phyloP scores from a whole-genome alignment of 305 asterid species.

The Euphrasia arctica region DNA sequence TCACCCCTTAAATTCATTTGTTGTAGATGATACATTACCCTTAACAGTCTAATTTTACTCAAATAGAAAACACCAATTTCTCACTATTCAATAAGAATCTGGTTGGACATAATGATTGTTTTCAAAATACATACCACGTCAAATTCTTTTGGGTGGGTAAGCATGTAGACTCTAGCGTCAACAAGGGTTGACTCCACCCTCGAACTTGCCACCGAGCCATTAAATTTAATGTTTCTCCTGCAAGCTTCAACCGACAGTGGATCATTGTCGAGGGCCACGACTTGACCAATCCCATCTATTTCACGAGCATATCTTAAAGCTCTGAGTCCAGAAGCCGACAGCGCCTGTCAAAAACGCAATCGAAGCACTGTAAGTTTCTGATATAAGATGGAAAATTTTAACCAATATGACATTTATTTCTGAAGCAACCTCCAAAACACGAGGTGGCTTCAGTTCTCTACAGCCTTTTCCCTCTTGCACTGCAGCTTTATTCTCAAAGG shows the following conservation, averaged over 20 bases:
- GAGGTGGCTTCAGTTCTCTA: slow-evolving; percentile 62
- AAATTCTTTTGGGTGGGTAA: slow-evolving; percentile 93
- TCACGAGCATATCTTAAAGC: slow-evolving; percentile 95
- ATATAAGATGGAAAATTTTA: too few species aligned
- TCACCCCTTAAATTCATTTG: too few species aligned
- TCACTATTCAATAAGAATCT: too few species aligned
- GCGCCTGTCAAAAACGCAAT: slow-evolving; percentile 50
- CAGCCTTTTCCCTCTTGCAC: slow-evolving; percentile 43
- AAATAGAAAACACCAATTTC: not conserved
- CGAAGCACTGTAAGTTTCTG: not conserved
- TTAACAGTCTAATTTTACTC: not conserved
- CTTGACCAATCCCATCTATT: slow-evolving; percentile 87
- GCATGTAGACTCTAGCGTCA: slow-evolving; percentile 97
- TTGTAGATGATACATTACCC: too few species aligned
- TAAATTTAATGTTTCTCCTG: slow-evolving; percentile 85
- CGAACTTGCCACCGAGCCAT: slow-evolving; percentile 76
- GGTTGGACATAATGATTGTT: not conserved
- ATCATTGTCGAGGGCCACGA: slow-evolving; percentile 93
- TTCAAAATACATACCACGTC: slow-evolving; percentile 63
- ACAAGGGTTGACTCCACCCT: slow-evolving; percentile 89
- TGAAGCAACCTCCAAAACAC: slow-evolving; percentile 74
- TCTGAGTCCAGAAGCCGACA: slow-evolving; percentile 96
- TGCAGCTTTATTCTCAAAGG: slow-evolving; percentile 34
- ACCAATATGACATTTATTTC: too few species aligned
- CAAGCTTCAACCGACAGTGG: slow-evolving; percentile 94